These are phyloP conservation scores for Didymella segeticola DNA, from an alignment of 2,329 filamentous ascomycete species.

Conservation along the genomic window DNA sequence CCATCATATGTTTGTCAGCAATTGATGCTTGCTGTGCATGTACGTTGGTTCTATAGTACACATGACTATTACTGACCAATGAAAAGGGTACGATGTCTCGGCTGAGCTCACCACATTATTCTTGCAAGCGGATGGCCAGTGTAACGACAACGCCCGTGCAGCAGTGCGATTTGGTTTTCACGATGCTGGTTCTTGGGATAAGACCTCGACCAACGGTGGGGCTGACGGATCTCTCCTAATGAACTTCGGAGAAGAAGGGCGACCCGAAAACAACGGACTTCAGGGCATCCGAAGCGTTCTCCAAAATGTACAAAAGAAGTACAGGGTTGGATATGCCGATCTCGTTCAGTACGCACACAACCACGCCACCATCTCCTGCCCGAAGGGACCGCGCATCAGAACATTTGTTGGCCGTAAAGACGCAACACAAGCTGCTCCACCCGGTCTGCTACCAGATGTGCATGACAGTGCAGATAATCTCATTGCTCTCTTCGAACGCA, in stretches of 20 bases:
- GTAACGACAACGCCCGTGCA: conserved; percentile 45
- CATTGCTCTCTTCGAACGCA: conserved; percentile 57
- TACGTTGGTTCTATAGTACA: conserved; percentile 12
- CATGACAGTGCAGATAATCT: conserved; percentile 52
- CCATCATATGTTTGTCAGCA: conserved; percentile 25
- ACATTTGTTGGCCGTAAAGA: conserved; percentile 60
- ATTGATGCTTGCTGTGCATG: conserved; percentile 43
- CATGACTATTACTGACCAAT: not conserved
- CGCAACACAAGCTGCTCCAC: conserved; percentile 49
- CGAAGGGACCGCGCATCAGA: conserved; percentile 59
- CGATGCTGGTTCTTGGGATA: conserved; percentile 45
- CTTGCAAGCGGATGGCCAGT: conserved; percentile 31
- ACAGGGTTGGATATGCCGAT: conserved; percentile 60
- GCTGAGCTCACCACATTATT: conserved; percentile 38
- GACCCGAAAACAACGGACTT: conserved; percentile 56
- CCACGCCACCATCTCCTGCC: conserved; percentile 58
- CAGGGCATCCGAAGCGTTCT: conserved; percentile 51
- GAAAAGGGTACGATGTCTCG: conserved; percentile 39
- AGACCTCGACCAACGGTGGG: conserved; percentile 46
- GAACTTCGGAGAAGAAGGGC: conserved; percentile 44
- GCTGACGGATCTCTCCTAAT: conserved; percentile 53
- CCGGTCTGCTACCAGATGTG: conserved; percentile 55
- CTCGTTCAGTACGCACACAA: conserved; percentile 59
- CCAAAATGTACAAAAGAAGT: conserved; percentile 49
- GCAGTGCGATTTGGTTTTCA: conserved; percentile 47